These are phyloP conservation scores for Polygonum maritimum DNA, from an alignment of 148 eudicot genomes.

Conservation along the genomic window DNA sequence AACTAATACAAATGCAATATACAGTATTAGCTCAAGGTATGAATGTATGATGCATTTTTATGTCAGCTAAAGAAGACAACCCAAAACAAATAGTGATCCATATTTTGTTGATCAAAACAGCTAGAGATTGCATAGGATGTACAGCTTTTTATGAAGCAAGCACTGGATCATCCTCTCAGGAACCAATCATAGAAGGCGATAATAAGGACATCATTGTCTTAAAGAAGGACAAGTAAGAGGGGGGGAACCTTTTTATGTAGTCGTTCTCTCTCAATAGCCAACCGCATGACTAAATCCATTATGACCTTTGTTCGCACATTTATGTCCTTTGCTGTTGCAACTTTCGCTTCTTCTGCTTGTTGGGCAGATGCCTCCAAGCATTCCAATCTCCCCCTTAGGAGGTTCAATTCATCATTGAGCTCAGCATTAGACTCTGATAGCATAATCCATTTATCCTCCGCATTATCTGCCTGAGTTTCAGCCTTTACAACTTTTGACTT, in stretches of 20 bases:
- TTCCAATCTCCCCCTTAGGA: slow-evolving; percentile 43
- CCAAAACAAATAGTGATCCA: background rate
- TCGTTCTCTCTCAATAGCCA: slow-evolving; percentile 81
- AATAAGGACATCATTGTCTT: background rate
- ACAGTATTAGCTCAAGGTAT: background rate
- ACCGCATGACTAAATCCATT: slow-evolving; percentile 61
- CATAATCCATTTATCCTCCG: slow-evolving; percentile 60
- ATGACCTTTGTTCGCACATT: slow-evolving; percentile 51
- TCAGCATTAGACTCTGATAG: slow-evolving; percentile 59
- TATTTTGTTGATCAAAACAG: background rate
- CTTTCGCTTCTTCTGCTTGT: slow-evolving; percentile 57
- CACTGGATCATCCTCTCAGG: background rate
- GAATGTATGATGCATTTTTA: background rate
- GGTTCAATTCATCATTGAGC: slow-evolving; percentile 54
- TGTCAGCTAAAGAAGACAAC: background rate
- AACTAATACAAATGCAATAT: background rate
- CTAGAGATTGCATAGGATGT: background rate
- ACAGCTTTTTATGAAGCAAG: background rate
- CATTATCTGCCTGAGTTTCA: slow-evolving; percentile 54
- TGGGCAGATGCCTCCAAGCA: slow-evolving; percentile 63
- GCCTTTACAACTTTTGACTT: slow-evolving; percentile 55
- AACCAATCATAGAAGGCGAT: background rate
- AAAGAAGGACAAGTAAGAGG: background rate
- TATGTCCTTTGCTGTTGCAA: slow-evolving; percentile 65
- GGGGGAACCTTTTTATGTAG: slow-evolving; percentile 69